Evolutionary conservation across 176 grass and related monocot genomes (phyloP), one percentile per base, ranked within the genome.

Genomic region (Raddia distichophylla): DNA sequence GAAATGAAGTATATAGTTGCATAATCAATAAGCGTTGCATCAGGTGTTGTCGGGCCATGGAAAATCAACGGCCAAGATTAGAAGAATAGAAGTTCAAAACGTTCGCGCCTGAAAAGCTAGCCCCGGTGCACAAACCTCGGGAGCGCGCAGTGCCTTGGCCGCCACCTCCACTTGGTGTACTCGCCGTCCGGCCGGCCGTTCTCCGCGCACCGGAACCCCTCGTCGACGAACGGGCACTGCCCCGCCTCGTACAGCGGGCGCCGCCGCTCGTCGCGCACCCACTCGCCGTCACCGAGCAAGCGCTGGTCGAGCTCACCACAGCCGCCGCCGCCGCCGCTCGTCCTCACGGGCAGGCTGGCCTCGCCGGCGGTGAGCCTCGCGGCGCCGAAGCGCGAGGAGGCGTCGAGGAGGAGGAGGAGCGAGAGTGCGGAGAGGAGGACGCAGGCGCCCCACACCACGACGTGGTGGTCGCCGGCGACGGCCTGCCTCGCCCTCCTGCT

Each of bases 151-250:
- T 19, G 77, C 44, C 54, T n/a, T 3, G 91, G 91, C 35, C 48
- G 91, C 91, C 91, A 93, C 27, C 74, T 10, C 91, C 91, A 93
- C 74, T 46, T 27, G 44, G 91, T 73, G 88, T 87, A 93, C 19
- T 44, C 75, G 37, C 37, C 84, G 76, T 93, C 87, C 7, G 85
- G 85, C 63, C 91, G 69, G 59, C 87, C 87, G 64, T 93, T 93
- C 91, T 93, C 91, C 5, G 61, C 13, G 85, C 87, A 93, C 67
- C 82, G 85, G 77, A 90, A 90, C 42, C 91, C 91, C 57, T 71
- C 73, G 64, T 93, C 91, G 42, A 93, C 18, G 78, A 93, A 90
- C 9, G 73, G 72, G 18, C 91, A 93, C 12, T 59, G 68, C 56
- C 50, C 57, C 4, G 91, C 49, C 12, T 75, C 43, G 73, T 93